These are phyloP conservation scores for Theileria annulata DNA, from an alignment of 169 alveolate genomes.

Conservation along the genomic window DNA sequence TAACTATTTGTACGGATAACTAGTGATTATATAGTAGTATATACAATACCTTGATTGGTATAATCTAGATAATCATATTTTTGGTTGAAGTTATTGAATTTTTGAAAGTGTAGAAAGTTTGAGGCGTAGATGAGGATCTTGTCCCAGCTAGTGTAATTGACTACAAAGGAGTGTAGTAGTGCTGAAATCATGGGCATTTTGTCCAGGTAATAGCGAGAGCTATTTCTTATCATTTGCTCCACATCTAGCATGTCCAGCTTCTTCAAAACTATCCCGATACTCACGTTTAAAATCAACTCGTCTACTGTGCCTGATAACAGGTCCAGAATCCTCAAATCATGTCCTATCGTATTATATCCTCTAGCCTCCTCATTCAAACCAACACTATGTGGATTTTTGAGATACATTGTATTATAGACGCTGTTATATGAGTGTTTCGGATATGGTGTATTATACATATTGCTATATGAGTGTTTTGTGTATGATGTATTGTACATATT, in stretches of 20 bases:
- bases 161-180: neutral
- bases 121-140: constrained; percentile 15
- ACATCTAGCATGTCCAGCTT: constrained; percentile 8
- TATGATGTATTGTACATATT: too few species aligned
- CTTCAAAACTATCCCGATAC: constrained; percentile 19
- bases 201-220: constrained; percentile 6
- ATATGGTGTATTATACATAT: too few species aligned
- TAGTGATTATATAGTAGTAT: neutral
- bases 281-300: constrained; percentile 8
- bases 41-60: neutral
- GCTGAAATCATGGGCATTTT: constrained; percentile 16
- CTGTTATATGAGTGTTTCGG: neutral
- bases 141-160: constrained; percentile 12
- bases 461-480: too few species aligned
- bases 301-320: neutral
- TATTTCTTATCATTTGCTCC: constrained; percentile 17
- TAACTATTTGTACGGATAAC: neutral
- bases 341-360: neutral
- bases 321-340: neutral
- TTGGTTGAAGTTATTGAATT: constrained; percentile 10
- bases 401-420: neutral
- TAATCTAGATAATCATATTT: constrained; percentile 13
- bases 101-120: constrained; percentile 21
- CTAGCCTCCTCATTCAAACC: neutral
- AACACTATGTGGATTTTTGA: neutral